Conservation (phyloP, 108 stramenopile genomes). For the Discostella pseudostelligera region DNA sequence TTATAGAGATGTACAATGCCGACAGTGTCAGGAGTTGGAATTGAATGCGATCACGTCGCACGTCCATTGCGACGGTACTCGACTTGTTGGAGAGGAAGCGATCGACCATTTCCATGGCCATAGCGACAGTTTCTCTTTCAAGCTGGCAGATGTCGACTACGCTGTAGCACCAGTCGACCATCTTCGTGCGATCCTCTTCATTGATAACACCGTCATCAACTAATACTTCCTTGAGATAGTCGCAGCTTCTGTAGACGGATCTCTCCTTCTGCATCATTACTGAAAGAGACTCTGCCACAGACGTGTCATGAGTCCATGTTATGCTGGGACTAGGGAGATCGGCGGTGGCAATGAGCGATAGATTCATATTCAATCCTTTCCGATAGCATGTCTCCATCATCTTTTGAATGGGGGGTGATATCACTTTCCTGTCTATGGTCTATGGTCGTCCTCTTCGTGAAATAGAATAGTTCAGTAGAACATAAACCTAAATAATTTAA, state of each 20-base stretch:
- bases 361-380: no score
- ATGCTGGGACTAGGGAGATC: background rate
- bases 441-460: no score
- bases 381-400: no score
- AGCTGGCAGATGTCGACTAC: conserved; percentile 18
- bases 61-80: background rate
- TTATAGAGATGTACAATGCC: conserved; percentile 59
- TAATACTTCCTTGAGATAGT: background rate
- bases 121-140: conserved; percentile 9
- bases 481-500: no score
- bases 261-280: conserved; percentile 1
- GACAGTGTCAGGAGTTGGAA: conserved; percentile 60
- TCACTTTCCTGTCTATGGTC: no score
- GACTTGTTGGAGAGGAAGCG: conserved; percentile 22
- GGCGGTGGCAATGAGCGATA: no score
- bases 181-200: conserved; percentile 8
- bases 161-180: conserved; percentile 31
- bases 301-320: background rate
- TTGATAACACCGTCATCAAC: background rate
- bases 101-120: conserved; percentile 26
- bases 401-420: no score
- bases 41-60: conserved; percentile 32
- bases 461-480: no score
- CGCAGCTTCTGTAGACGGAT: background rate
- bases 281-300: background rate